Conservation (phyloP, 139 green algal species). For the Coelastrella sp. region DNA sequence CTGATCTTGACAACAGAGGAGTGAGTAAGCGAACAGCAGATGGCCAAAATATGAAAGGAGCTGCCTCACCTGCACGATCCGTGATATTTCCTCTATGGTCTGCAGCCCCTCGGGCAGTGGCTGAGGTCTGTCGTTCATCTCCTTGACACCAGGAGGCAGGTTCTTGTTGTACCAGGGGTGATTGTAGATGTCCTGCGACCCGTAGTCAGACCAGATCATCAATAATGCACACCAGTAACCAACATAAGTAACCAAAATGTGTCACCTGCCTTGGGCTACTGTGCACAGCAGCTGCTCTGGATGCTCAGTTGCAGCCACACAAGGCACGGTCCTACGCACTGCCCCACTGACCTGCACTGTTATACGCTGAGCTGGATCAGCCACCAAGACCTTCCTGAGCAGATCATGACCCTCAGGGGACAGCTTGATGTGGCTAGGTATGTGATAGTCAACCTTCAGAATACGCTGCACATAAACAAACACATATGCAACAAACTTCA, state of each 20-base stretch:
- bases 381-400: constrained; percentile 58
- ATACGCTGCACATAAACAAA: constrained; percentile 70
- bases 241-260: too few species aligned
- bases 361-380: constrained; percentile 80
- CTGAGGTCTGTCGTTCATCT: constrained; percentile 79
- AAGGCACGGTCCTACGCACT: too few species aligned
- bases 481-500: background rate
- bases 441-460: constrained; percentile 79
- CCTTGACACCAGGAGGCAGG: constrained; percentile 83
- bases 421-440: constrained; percentile 67
- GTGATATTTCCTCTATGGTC: constrained; percentile 52
- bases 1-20: too few species aligned
- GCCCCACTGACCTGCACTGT: constrained; percentile 32
- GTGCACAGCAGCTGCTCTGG: too few species aligned
- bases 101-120: constrained; percentile 54
- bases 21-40: too few species aligned
- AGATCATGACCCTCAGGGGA: constrained; percentile 75
- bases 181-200: constrained; percentile 56
- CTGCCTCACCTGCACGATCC: constrained; percentile 46
- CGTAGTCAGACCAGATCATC: background rate
- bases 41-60: too few species aligned
- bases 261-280: too few species aligned
- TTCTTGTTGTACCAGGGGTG: constrained; percentile 81
- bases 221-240: background rate
- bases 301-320: too few species aligned